Conservation (phyloP, 1,284 basidiomycete genomes). For the Inonotus obliquus region DNA sequence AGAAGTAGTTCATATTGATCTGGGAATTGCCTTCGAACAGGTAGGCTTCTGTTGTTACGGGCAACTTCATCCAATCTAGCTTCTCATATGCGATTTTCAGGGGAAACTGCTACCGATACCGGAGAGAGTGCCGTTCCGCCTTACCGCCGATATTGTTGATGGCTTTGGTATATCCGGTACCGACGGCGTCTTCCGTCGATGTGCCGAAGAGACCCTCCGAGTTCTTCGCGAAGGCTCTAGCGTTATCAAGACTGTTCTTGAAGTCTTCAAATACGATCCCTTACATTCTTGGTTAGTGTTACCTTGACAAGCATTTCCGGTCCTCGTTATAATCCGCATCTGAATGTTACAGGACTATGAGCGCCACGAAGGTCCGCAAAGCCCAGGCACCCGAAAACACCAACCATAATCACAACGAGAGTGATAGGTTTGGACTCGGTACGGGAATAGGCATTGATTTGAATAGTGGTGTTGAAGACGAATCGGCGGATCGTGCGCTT, state of each 20-base stretch:
- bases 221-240: constrained; percentile 84
- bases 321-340: not conserved
- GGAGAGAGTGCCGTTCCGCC: constrained; percentile 90
- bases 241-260: constrained; percentile 90
- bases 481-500: constrained; percentile 89
- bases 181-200: constrained; percentile 92
- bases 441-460: constrained; percentile 52
- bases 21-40: constrained; percentile 96
- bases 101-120: constrained; percentile 81
- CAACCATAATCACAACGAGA: constrained; percentile 25
- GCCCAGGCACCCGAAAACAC: constrained; percentile 36
- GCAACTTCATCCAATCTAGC: not conserved
- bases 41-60: constrained; percentile 35
- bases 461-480: constrained; percentile 63
- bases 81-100: constrained; percentile 34
- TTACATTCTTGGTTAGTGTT: constrained; percentile 79
- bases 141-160: constrained; percentile 92
- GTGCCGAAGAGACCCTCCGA: constrained; percentile 90
- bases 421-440: constrained; percentile 26
- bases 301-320: not conserved
- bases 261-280: constrained; percentile 97
- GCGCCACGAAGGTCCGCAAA: constrained; percentile 62
- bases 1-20: constrained; percentile 91
- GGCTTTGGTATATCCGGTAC: constrained; percentile 90
- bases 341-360: constrained; percentile 54